Evolutionary conservation across 169 alveolate genomes (phyloP).

Genomic region (Plasmodium berghei): DNA sequence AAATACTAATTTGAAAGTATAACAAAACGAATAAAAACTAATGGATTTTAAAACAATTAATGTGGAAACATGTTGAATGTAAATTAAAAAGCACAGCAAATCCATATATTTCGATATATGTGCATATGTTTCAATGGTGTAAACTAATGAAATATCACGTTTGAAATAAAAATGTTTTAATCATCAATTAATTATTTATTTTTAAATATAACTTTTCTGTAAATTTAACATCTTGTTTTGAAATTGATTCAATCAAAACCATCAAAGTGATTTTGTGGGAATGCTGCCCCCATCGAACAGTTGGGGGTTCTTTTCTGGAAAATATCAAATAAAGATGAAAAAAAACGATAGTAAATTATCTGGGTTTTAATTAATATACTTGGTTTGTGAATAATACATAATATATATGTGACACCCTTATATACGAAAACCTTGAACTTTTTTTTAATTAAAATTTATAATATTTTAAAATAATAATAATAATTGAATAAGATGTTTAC

Average conservation of each 20-base stretch:
- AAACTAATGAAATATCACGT: too few species aligned
- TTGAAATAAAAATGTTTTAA: too few species aligned
- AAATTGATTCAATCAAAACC: conserved; percentile 31
- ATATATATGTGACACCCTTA: too few species aligned
- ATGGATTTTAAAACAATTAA: too few species aligned
- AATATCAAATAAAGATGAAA: neutral
- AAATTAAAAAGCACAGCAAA: too few species aligned
- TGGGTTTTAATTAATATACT: neutral
- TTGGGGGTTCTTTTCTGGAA: conserved; percentile 46
- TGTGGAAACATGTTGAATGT: too few species aligned
- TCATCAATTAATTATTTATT: neutral
- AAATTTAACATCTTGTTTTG: conserved; percentile 42
- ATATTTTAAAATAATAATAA: too few species aligned
- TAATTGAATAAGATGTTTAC: too few species aligned
- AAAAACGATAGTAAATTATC: neutral
- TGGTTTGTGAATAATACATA: too few species aligned
- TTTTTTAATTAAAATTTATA: too few species aligned
- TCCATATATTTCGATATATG: neutral
- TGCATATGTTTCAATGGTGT: neutral
- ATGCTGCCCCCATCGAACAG: conserved; percentile 74
- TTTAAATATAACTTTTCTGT: conserved; percentile 60
- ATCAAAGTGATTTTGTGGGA: conserved; percentile 49
- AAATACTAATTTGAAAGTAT: neutral
- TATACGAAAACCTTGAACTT: too few species aligned
- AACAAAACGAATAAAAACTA: too few species aligned